Base-by-base conservation (phyloP, 805 yeast species). In the Saccharomyces kudriavzevii region DNA sequence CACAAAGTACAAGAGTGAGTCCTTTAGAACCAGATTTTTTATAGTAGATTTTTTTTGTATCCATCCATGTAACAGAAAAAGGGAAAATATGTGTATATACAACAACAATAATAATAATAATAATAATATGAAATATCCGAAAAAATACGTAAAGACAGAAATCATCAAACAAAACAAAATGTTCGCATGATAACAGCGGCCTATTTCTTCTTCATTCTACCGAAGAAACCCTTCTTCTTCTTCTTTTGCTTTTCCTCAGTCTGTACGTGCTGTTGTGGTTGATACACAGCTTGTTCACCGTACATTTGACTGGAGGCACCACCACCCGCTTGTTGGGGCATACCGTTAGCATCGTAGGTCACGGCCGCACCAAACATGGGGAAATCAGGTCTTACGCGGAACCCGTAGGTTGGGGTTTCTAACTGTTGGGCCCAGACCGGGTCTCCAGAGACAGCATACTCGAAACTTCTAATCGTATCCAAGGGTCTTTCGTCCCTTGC, bases 401-500 rank as follows among this genome's bases (percentile, higher is more conserved):
- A 91, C 14, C 97, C 98, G 47, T 86, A 77, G 20, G 81, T 75
- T 6, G 81, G 80, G 3, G 91, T 77, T 70, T 91, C 97, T 63
- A 89, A 76, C 62, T 87, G 89, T 54, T 89, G 94, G 52, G 84
- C 82, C 74, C 87, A 85, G 11, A 80, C 70, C 54, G 78, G 73
- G 70, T 94, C 99, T 43, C 72, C 70, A 5, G 96, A 89, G 58
- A 94, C 90, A 40, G 97, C 84, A 67, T 85, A 94, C 74, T 94
- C 98, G 71, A 94, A 94, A 4, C 88, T 78, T 62, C 98, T 79
- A 64, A 94, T 91, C 1, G 99, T 94, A 70, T 95, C 99, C 63
- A 94, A 74, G 3, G 99, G 99, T 64, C 99, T 82, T 72, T 94
- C 99, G 69, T 91, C 92, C 70, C 99, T 81, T 22, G 87, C 73